A percentile compares a stretch with the other conserved stretches of the same genome.
phyloP scores from a whole-genome alignment of 495 filamentous ascomycete species.

The Penicillium dipodomyicola region DNA sequence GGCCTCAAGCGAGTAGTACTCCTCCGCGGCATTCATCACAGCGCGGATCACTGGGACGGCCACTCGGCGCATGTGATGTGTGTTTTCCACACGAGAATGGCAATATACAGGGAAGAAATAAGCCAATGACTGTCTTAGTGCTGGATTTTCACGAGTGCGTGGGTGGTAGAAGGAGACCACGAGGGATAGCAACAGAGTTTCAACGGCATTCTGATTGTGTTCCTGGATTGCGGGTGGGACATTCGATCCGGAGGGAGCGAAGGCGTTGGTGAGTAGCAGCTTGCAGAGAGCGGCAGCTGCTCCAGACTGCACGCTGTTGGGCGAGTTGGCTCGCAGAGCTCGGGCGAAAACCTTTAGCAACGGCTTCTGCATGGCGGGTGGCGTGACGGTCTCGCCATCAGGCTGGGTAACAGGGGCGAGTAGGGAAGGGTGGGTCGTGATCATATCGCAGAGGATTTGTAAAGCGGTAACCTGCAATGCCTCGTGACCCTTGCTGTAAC shows the following conservation, averaged over 20 bases:
- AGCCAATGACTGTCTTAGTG: constrained; percentile 82
- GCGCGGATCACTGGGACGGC: constrained; percentile 67
- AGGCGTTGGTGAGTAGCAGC: constrained; percentile 66
- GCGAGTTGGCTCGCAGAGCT: constrained; percentile 65
- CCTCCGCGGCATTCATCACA: constrained; percentile 50
- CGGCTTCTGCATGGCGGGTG: constrained; percentile 51
- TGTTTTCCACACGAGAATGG: constrained; percentile 76
- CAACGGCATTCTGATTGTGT: constrained; percentile 40
- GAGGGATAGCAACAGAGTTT: constrained; percentile 76
- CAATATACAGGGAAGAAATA: constrained; percentile 98
- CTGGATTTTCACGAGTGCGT: constrained; percentile 74
- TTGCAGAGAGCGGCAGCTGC: constrained; percentile 81
- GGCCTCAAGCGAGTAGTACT: constrained; percentile 51
- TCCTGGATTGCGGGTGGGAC: constrained; percentile 49
- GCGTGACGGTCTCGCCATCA: constrained; percentile 41
- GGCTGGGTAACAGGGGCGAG: constrained; percentile 50
- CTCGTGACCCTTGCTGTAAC: constrained; percentile 89
- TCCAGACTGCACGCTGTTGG: constrained; percentile 74
- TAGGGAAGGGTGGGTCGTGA: constrained; percentile 79
- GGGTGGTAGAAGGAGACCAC: constrained; percentile 90
- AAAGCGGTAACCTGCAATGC: constrained; percentile 84
- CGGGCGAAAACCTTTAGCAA: constrained; percentile 76
- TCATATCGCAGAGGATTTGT: constrained; percentile 90
- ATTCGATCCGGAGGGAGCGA: constrained; percentile 44
- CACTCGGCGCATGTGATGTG: constrained; percentile 70